phyloP scores from a whole-genome alignment of 78 protist genomes.

The Chrysochromulina tobinii region DNA sequence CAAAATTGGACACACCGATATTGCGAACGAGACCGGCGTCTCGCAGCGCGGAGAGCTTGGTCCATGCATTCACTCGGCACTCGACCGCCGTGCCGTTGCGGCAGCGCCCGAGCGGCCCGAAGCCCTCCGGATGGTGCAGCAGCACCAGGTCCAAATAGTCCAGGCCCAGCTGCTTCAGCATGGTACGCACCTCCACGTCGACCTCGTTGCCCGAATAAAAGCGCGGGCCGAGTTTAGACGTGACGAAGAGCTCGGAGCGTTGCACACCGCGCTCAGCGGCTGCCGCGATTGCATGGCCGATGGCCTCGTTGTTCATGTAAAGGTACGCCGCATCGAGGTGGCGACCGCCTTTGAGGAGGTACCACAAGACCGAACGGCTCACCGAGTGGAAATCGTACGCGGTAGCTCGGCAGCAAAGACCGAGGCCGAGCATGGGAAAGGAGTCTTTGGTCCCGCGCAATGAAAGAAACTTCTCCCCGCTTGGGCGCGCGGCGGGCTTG shows the following conservation, averaged over 20 bases:
- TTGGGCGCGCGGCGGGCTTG: neutral
- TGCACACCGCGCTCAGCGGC: conserved; percentile 24
- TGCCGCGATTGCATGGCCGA: conserved; percentile 16
- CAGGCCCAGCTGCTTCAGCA: conserved; percentile 22
- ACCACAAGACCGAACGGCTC: conserved; percentile 31
- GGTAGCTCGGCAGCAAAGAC: conserved; percentile 31
- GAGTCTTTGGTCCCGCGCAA: neutral
- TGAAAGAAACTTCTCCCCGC: neutral
- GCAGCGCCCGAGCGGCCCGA: neutral
- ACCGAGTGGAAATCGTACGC: conserved; percentile 5
- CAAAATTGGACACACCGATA: conserved; percentile 16
- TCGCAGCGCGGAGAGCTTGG: neutral
- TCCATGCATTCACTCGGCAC: conserved; percentile 31
- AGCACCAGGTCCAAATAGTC: conserved; percentile 45
- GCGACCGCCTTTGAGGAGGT: conserved; percentile 29
- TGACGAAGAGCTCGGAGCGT: conserved; percentile 5
- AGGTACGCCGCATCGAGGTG: conserved; percentile 17
- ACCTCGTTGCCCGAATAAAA: neutral
- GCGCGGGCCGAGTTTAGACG: neutral
- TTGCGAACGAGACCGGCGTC: neutral
- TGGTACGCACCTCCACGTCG: neutral
- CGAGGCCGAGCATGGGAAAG: conserved; percentile 27
- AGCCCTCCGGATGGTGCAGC: neutral
- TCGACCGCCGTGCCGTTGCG: neutral
- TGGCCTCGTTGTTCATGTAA: conserved; percentile 19